These are phyloP conservation scores for Saccharomyces paradoxus DNA, from an alignment of 805 yeast species.

Conservation along the genomic window DNA sequence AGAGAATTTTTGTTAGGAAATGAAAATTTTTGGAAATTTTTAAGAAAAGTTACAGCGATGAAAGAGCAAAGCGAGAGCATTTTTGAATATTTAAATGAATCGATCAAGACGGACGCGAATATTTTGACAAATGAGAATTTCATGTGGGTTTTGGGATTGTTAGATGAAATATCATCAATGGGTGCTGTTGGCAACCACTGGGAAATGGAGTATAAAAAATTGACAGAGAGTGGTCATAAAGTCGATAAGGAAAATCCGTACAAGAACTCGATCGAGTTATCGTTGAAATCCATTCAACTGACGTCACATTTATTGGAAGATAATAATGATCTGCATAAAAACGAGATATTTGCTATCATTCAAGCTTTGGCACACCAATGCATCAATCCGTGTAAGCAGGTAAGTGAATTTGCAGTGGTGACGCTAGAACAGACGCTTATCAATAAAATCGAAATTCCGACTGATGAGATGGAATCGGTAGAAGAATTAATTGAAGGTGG, in stretches of 20 bases:
- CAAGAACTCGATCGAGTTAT: slow-evolving; percentile 47
- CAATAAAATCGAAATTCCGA: slow-evolving; percentile 30
- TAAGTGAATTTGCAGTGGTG: slow-evolving; percentile 57
- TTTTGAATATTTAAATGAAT: slow-evolving; percentile 39
- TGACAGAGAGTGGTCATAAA: slow-evolving; percentile 37
- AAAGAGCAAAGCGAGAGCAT: slow-evolving; percentile 37
- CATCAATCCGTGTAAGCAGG: slow-evolving; percentile 75
- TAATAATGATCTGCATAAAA: slow-evolving; percentile 25
- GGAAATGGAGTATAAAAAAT: slow-evolving; percentile 54
- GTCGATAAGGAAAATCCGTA: slow-evolving; percentile 41
- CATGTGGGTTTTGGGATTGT: slow-evolving; percentile 57
- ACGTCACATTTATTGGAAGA: slow-evolving; percentile 43
- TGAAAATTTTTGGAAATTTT: slow-evolving; percentile 46
- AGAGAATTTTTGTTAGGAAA: slow-evolving; percentile 39
- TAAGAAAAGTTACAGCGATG: slow-evolving; percentile 42
- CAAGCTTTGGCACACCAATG: slow-evolving; percentile 87
- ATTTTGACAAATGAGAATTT: slow-evolving; percentile 44
- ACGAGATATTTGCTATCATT: slow-evolving; percentile 46
- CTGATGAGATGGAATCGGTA: slow-evolving; percentile 37
- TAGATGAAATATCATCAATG: slow-evolving; percentile 73
- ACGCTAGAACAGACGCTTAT: slow-evolving; percentile 44
- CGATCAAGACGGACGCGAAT: slow-evolving; percentile 28
- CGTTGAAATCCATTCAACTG: slow-evolving; percentile 53
- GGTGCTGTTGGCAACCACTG: slow-evolving; percentile 74
- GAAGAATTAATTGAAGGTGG: slow-evolving; percentile 62